These are phyloP conservation scores for Trichophyton simii DNA, from an alignment of 2,329 filamentous ascomycete species.

Conservation along the genomic window DNA sequence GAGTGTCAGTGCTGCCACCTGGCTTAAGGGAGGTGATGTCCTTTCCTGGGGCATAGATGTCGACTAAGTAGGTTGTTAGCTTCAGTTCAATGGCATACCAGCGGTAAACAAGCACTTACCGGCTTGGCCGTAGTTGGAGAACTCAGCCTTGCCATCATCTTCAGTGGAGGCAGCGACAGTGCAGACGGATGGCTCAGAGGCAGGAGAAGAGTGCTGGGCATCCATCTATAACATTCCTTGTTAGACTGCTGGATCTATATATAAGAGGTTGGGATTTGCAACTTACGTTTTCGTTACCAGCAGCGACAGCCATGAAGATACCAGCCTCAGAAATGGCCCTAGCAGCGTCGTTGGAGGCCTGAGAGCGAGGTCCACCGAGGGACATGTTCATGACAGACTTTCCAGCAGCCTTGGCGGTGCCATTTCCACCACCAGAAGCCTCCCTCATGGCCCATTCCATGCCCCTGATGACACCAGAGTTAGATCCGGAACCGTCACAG, in stretches of 20 bases:
- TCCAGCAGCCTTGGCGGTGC: slow-evolving; percentile 18
- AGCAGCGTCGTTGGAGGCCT: slow-evolving; percentile 29
- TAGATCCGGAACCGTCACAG: slow-evolving; percentile 34
- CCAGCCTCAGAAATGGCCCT: slow-evolving; percentile 26
- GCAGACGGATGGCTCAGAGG: slow-evolving; percentile 26
- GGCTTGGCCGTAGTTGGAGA: slow-evolving; percentile 28
- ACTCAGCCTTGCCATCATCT: slow-evolving; percentile 24
- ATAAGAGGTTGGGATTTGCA: background rate
- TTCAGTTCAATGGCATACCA: background rate
- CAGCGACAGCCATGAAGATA: slow-evolving; percentile 31
- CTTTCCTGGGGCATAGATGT: slow-evolving; percentile 46
- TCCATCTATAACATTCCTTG: background rate
- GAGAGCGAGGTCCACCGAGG: slow-evolving; percentile 25
- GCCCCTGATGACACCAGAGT: slow-evolving; percentile 37
- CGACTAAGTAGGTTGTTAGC: slow-evolving; percentile 24
- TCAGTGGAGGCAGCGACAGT: slow-evolving; percentile 31
- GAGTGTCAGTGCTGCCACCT: slow-evolving; percentile 34
- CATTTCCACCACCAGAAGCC: slow-evolving; percentile 18
- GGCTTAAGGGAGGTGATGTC: slow-evolving; percentile 40
- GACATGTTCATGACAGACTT: slow-evolving; percentile 27
- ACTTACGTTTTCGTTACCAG: slow-evolving; percentile 27
- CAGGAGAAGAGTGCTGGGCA: slow-evolving; percentile 19
- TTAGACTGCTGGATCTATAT: background rate
- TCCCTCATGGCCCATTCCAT: slow-evolving; percentile 31
- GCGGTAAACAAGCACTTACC: background rate